Conservation (phyloP, 2,329 filamentous ascomycete genomes). For the Stachybotrys chlorohalonatus region DNA sequence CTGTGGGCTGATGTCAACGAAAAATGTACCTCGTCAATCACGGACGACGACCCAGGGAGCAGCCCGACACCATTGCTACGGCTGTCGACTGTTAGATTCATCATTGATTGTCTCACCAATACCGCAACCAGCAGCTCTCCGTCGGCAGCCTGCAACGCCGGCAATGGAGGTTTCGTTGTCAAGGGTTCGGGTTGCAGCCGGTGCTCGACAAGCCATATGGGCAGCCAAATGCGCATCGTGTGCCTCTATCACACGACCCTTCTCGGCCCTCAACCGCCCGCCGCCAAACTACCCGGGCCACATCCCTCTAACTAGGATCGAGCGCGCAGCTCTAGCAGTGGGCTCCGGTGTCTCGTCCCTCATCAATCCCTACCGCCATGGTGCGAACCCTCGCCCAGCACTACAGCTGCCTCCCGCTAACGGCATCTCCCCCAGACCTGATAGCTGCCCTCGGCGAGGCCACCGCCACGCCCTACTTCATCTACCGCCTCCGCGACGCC, state of each 20-base stretch:
- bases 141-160: neutral
- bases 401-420: neutral
- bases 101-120: too few species aligned
- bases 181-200: constrained; percentile 9
- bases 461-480: constrained; percentile 91
- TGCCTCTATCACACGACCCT: constrained; percentile 26
- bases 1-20: too few species aligned
- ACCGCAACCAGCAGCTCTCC: too few species aligned
- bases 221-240: constrained; percentile 11
- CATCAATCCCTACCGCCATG: constrained; percentile 70
- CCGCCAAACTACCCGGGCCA: constrained; percentile 85
- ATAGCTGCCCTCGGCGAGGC: constrained; percentile 92
- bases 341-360: constrained; percentile 56
- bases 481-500: constrained; percentile 78
- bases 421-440: constrained; percentile 51
- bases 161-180: constrained; percentile 15
- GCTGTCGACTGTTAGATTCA: too few species aligned
- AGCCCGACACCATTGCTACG: too few species aligned
- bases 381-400: constrained; percentile 28
- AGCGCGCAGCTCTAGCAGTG: constrained; percentile 63
- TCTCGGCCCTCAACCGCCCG: constrained; percentile 80
- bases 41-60: too few species aligned
- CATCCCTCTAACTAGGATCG: constrained; percentile 72
- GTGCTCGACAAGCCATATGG: constrained; percentile 9
- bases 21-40: too few species aligned